Evolutionary conservation across 257 asterid genomes (phyloP), one percentile per base, ranked within the genome.

Genomic region (Rehmannia glutinosa): DNA sequence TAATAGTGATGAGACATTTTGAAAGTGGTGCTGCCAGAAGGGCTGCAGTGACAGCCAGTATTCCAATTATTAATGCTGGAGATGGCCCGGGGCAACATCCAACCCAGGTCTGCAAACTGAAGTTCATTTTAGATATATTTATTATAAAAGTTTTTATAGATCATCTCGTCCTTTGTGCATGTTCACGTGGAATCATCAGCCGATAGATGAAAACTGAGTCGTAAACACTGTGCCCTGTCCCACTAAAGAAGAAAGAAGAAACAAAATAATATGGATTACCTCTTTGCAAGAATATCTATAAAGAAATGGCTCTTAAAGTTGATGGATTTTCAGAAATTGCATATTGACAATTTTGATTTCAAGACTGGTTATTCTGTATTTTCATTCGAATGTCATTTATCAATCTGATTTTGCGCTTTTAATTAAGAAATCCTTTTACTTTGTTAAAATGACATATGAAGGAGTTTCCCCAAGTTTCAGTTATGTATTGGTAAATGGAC

Each of bases 41-140:
- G 76, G 97, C 99, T 6, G 96, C 96, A 2, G 71, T 43, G 21
- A 90, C 89, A 5, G 95, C 97, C 39, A 70, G 70, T 72, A 93
- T 90, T 75, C 99, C 99, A 0, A 72, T 93, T 73, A 86, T 93
- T 64, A 93, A 93, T 82, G 99, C 97, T 13, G 99, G 97, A 69
- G 99, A 93, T 81, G 97, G 99, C 62, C 97, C 96, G 10, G 97
- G 99, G 13, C 97, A 93, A 72, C 99, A 93, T 79, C 97, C 97
- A 17, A 86, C 99, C 43, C 96, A 90, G 97, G 98, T 92, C 46
- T 73, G 58, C 52, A n/a, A 27, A 41, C 19, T 69, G 9, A 15
- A 19, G 25, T 23, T 65, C 20, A 23, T 72, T 53, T 47, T 10
- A 3, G 61, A 58, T 49, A 16, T 28, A 28, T n/a, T n/a, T n/a